A percentile compares a stretch with the other conserved stretches of the same genome.
These are phyloP conservation scores for Gymnopilus junonius DNA, from an alignment of 768 basidiomycete species.

Conservation along the genomic window DNA sequence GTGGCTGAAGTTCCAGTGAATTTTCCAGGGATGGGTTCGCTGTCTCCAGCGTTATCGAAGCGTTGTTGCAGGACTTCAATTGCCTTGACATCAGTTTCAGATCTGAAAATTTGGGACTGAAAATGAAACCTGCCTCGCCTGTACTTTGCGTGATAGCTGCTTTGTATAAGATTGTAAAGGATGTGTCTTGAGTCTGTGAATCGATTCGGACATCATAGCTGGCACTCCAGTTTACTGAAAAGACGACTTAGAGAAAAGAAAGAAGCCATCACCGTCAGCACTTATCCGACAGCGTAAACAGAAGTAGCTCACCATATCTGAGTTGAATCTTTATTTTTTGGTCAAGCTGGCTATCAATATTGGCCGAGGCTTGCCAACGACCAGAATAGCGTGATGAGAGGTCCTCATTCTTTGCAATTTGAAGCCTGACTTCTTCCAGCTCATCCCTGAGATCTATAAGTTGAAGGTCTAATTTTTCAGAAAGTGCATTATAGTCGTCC, in stretches of 20 bases:
- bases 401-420: slow-evolving; percentile 12
- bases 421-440: slow-evolving; percentile 14
- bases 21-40: slow-evolving; percentile 35
- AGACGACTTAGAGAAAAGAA: background rate
- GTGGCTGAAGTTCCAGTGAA: slow-evolving; percentile 32
- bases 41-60: slow-evolving; percentile 39
- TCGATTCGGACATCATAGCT: slow-evolving; percentile 46
- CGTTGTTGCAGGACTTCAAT: slow-evolving; percentile 37
- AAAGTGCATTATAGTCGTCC: slow-evolving; percentile 27
- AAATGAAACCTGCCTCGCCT: slow-evolving; percentile 34
- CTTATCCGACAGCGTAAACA: background rate
- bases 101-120: slow-evolving; percentile 19
- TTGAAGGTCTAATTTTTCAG: slow-evolving; percentile 29
- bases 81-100: background rate
- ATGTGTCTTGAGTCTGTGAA: slow-evolving; percentile 32
- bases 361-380: slow-evolving; percentile 26
- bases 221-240: slow-evolving; percentile 34
- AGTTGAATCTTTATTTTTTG: slow-evolving; percentile 36
- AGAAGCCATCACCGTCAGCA: background rate
- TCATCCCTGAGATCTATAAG: slow-evolving; percentile 28
- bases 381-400: background rate
- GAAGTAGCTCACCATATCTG: slow-evolving; percentile 32
- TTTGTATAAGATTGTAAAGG: slow-evolving; percentile 40
- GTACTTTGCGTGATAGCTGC: slow-evolving; percentile 41
- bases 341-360: slow-evolving; percentile 33